Conservation (phyloP, 1,284 basidiomycete genomes). For the Peniophora sp. region DNA sequence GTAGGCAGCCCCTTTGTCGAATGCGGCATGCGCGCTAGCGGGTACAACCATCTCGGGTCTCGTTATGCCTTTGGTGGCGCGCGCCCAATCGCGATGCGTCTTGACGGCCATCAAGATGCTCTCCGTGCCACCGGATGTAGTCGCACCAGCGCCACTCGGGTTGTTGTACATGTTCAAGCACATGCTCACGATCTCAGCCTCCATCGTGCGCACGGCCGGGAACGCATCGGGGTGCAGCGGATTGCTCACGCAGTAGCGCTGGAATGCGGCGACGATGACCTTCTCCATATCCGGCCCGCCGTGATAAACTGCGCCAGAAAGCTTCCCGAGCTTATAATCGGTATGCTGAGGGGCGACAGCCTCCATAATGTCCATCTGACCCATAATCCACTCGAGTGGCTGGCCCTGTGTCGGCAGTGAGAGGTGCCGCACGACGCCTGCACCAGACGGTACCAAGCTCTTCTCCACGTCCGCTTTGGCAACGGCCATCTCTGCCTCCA, state of each 20-base stretch:
- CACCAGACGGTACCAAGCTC: slow-evolving; percentile 60
- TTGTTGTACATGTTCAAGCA: slow-evolving; percentile 83
- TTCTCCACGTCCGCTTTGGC: slow-evolving; percentile 59
- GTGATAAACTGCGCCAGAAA: slow-evolving; percentile 87
- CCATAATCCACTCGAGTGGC: slow-evolving; percentile 68
- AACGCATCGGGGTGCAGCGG: slow-evolving; percentile 96
- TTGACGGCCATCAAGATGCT: slow-evolving; percentile 94
- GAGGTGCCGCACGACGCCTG: slow-evolving; percentile 53
- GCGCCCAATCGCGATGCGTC: slow-evolving; percentile 91
- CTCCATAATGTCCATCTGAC: slow-evolving; percentile 78
- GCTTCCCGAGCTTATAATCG: slow-evolving; percentile 69
- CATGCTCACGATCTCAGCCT: slow-evolving; percentile 95
- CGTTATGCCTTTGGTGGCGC: slow-evolving; percentile 77
- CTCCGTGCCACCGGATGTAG: slow-evolving; percentile 94
- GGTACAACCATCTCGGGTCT: slow-evolving; percentile 93
- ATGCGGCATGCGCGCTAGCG: slow-evolving; percentile 86
- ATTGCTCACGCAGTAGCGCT: slow-evolving; percentile 75
- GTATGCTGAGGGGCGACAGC: slow-evolving; percentile 35
- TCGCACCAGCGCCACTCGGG: slow-evolving; percentile 80
- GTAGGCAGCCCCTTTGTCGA: slow-evolving; percentile 89
- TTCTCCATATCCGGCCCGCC: slow-evolving; percentile 78
- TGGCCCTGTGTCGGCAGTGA: slow-evolving; percentile 64
- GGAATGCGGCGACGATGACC: slow-evolving; percentile 63
- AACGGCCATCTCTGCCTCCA: slow-evolving; percentile 64
- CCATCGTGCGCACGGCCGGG: slow-evolving; percentile 94